phyloP scores from a whole-genome alignment of 805 yeast genomes.

The fission yeast (Schizosaccharomyces pombe) region DNA sequence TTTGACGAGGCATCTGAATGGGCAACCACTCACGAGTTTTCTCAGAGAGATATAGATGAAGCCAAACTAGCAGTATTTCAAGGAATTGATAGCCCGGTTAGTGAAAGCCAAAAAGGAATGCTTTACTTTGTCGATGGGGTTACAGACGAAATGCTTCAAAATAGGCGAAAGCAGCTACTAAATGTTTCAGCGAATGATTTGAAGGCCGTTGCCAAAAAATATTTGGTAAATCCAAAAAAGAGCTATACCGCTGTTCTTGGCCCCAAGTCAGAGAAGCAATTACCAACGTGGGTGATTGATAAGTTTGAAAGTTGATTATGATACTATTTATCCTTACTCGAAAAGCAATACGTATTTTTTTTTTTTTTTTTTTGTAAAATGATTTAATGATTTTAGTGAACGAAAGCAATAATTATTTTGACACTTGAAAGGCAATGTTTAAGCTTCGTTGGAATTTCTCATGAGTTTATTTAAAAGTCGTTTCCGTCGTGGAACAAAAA shows the following conservation, averaged over 20 bases:
- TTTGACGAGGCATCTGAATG: slow-evolving; percentile 31
- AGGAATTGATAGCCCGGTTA: slow-evolving; percentile 68
- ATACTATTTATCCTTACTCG: no score
- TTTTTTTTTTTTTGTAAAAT: no score
- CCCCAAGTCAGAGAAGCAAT: slow-evolving; percentile 5
- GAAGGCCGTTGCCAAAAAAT: slow-evolving; percentile 40
- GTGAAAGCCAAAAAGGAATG: slow-evolving; percentile 58
- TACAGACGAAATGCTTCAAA: slow-evolving; percentile 56
- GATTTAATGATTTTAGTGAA: no score
- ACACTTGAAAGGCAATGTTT: no score
- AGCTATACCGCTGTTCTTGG: not conserved
- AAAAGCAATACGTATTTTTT: no score
- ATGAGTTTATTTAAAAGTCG: no score
- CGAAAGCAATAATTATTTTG: no score
- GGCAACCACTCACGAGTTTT: slow-evolving; percentile 30
- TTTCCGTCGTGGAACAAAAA: no score
- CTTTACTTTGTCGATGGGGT: slow-evolving; percentile 42
- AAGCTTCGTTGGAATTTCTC: no score
- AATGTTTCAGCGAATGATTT: slow-evolving; percentile 43
- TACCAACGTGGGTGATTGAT: not conserved
- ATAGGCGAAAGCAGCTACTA: slow-evolving; percentile 49
- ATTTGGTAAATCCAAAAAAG: slow-evolving; percentile 18
- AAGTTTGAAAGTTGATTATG: no score
- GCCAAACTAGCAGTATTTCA: slow-evolving; percentile 85
- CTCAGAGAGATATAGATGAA: slow-evolving; percentile 48